Evolutionary conservation across 2,329 filamentous ascomycete species (phyloP), one percentile per base, ranked within the genome.

Genomic region (Lachnum nothofagi): DNA sequence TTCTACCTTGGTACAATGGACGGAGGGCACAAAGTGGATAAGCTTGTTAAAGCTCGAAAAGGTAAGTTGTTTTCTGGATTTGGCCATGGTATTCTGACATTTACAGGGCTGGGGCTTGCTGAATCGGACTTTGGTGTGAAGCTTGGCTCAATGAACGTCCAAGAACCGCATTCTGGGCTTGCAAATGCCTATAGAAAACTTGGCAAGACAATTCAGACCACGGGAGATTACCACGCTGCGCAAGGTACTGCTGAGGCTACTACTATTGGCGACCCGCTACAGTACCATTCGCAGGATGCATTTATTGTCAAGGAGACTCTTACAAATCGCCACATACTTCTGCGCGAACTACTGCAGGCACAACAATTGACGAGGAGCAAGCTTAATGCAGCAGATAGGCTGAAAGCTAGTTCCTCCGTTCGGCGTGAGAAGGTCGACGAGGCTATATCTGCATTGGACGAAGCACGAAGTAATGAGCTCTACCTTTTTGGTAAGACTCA

Each of bases 231-330:
- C 63, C 93, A 97, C 68, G 91, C 93, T 14, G 91, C 91, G 1
- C 93, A 98, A 72, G 93, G 91, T 34, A 98, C 93, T 2, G 91
- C 90, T 14, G 91, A 98, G 72, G 93, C 93, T 7, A 95, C 91
- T 7, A 96, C 91, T 1, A 78, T 98, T 43, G 90, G 89, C 39
- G 93, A 98, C 61, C 88, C 93, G 9, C 82, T 98, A 54, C 87
- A 91, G 62, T 96, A 97, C 65, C 90, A 97, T 70, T 95, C 90
- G 38, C 85, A 88, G 49, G 93, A 98, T 68, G 88, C 93, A 38
- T 95, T 96, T 65, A 95, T 97, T 60, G 93, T 97, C 58, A 98
- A 98, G 69, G 93, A 98, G 67, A 95, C 91, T 9, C 78, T 98
- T 55, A 98, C 93, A 3, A 98, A 98, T 71, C 87, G 93, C 10